Evolutionary conservation across 1,139 yeast species (phyloP).

Genomic region (Dujonia santamariae): DNA sequence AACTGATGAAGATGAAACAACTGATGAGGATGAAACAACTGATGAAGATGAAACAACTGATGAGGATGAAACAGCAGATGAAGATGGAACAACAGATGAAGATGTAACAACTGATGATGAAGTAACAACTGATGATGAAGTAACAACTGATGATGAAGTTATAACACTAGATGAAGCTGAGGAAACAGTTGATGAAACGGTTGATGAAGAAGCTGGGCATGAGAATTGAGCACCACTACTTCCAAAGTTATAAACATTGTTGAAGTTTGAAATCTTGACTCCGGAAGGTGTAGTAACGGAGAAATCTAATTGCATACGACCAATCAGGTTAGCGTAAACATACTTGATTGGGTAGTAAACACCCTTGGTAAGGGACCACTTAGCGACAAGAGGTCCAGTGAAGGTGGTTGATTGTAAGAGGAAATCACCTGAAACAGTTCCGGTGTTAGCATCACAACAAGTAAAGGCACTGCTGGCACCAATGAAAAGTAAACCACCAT

Average conservation of each 20-base stretch:
- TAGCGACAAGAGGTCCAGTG: no score
- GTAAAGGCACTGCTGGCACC: constrained; percentile 9
- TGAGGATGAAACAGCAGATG: no score
- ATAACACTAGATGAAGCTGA: neutral
- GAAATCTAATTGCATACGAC: constrained; percentile 1
- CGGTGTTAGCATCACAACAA: constrained; percentile 7
- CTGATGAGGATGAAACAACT: no score
- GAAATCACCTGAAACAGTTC: no score
- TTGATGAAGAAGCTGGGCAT: no score
- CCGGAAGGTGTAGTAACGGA: constrained; percentile 7
- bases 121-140: constrained; percentile 1
- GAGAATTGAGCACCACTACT: no score
- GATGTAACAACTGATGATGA: neutral
- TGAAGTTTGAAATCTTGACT: constrained; percentile 2
- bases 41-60: no score
- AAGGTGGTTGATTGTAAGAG: no score
- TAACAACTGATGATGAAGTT: neutral
- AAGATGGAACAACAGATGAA: no score
- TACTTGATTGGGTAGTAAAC: constrained; percentile 20
- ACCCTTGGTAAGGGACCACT: constrained; percentile 10
- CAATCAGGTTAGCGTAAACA: constrained; percentile 9
- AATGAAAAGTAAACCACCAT: constrained; percentile 5
- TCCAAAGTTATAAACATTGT: constrained; percentile 5
- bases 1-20: neutral
- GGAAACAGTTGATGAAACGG: no score